These are phyloP conservation scores for Phaseolus coccineus DNA, from an alignment of 331 rosid species.

Conservation along the genomic window DNA sequence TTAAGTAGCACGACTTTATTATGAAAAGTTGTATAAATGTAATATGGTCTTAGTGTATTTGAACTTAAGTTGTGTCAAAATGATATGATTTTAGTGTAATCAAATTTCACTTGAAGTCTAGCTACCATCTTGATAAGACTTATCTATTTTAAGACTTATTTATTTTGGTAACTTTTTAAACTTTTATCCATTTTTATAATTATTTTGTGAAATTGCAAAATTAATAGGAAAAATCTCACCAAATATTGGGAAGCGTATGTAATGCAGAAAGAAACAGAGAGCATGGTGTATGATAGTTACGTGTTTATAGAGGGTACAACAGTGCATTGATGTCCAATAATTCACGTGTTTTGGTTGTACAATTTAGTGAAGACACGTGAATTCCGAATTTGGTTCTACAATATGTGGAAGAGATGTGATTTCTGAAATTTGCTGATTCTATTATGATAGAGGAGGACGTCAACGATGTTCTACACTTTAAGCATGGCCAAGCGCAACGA, in stretches of 20 bases:
- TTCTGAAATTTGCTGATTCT: not conserved
- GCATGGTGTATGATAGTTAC: not conserved
- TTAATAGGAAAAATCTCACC: no score
- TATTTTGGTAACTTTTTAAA: no score
- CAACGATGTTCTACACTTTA: not conserved
- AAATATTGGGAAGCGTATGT: not conserved
- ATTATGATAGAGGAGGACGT: not conserved
- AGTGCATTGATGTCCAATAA: not conserved
- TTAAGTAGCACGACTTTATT: no score
- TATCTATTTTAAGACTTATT: no score
- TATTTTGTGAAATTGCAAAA: no score
- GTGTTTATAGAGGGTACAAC: not conserved
- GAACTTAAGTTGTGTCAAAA: no score
- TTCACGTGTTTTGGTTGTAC: not conserved
- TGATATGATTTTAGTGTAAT: no score
- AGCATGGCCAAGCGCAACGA: not conserved
- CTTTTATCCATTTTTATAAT: no score
- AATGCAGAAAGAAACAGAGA: not conserved
- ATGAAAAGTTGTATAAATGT: no score
- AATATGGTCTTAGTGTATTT: no score
- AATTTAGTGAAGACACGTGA: not conserved
- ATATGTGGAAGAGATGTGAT: not conserved
- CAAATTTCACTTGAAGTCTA: no score
- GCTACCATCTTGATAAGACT: no score
- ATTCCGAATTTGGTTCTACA: not conserved